These are phyloP conservation scores for Funneliformis caledonium DNA, from an alignment of 371 early-diverging fungal genomes.

Conservation along the genomic window DNA sequence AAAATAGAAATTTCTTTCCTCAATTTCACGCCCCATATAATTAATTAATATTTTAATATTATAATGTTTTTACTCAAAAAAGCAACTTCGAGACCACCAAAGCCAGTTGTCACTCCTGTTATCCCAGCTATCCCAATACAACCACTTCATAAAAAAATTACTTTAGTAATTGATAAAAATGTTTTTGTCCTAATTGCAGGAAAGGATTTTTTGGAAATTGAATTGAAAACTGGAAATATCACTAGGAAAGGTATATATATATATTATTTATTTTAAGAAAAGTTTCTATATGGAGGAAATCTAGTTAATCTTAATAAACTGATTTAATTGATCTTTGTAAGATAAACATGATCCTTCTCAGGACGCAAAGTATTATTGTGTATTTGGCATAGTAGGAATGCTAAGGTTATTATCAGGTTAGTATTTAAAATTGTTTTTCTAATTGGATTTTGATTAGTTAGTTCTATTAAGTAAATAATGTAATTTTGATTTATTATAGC, in stretches of 20 bases:
- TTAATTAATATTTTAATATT: background rate
- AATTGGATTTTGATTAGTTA: background rate
- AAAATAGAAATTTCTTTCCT: too few species aligned
- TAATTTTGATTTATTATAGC: background rate
- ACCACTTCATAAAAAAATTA: constrained; percentile 22
- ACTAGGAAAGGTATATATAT: background rate
- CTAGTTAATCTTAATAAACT: background rate
- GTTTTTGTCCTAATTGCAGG: constrained; percentile 30
- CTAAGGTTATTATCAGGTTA: constrained; percentile 22
- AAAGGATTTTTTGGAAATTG: constrained; percentile 16
- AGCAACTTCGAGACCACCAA: background rate
- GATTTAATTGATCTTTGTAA: background rate
- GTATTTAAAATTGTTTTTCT: background rate
- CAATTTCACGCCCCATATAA: too few species aligned
- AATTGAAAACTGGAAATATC: constrained; percentile 26
- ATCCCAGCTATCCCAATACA: background rate
- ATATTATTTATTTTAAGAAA: background rate
- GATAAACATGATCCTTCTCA: background rate
- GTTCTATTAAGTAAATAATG: too few species aligned
- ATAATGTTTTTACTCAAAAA: background rate
- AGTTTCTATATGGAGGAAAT: background rate
- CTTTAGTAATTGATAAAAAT: constrained; percentile 17
- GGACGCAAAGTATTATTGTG: constrained; percentile 21
- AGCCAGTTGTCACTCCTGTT: background rate
- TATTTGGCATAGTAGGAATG: constrained; percentile 26